Evolutionary conservation across 2,329 filamentous ascomycete species (phyloP), one percentile per base, ranked within the genome.

Genomic region (Claviceps purpurea): DNA sequence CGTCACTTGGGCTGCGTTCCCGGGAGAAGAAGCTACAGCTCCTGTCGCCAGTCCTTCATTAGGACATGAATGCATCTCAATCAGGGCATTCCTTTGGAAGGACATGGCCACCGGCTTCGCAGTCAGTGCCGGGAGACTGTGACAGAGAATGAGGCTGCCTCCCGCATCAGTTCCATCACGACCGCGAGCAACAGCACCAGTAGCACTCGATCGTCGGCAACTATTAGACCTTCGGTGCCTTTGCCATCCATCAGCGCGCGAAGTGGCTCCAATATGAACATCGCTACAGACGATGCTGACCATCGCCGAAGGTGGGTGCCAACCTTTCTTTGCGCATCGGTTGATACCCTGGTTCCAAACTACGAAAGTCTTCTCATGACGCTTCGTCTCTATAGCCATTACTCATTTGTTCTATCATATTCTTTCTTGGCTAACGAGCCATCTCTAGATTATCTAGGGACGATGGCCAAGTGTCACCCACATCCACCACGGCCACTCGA

Each of bases 151-250:
- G 82, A 85, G 65, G 71, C 72, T 62, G 69, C 69, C 61, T 73
- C 74, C 69, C 82, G 81, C 70, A 78, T 84, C 75, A 67, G 64
- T 65, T 68, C 66, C 50, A 52, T 62, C 56, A 65, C 65, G 60
- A 66, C 62, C 61, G 61, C 59, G 38, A 61, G 57, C 56, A 82
- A 77, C 58, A 80, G 78, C 70, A 78, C 77, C 62, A 77, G 81
- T 61, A 86, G 82, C 71, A 79, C 77, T 68, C 77, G 77, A 60
- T 86, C 83, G 56, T 77, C 75, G 62, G 77, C 80, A 62, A 89
- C 85, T 41, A 70, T 82, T 58, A 81, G 75, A 67, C 74, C 74
- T 40, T 68, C 64, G 54, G 64, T 59, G 54, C 61, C 64, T 51
- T 60, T 63, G 37, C 60, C 63, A 40, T 64, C 69, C 47, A 54